Evolutionary conservation across 2,329 filamentous ascomycete species (phyloP).

Genomic region (Cladosporium oxysporum): DNA sequence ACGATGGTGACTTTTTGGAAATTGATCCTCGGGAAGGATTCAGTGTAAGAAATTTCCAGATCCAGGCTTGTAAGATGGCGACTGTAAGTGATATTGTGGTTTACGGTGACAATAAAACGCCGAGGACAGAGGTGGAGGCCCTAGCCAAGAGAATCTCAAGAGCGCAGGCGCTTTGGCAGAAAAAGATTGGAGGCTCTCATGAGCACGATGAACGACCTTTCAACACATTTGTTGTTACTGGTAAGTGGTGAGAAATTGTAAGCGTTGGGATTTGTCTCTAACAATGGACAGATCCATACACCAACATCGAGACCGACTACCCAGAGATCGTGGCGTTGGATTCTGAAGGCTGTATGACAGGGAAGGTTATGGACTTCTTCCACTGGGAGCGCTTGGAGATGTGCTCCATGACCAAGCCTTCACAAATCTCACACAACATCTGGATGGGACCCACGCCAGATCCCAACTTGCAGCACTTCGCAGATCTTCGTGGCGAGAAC

Average conservation of each 20-base stretch:
- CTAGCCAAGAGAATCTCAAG: slow-evolving; percentile 65
- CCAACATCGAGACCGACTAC: slow-evolving; percentile 69
- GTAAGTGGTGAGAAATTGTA: slow-evolving; percentile 42
- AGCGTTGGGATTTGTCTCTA: not conserved
- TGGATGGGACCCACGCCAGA: slow-evolving; percentile 89
- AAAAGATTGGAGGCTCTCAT: slow-evolving; percentile 58
- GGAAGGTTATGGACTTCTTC: slow-evolving; percentile 82
- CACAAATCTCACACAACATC: slow-evolving; percentile 85
- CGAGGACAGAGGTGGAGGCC: slow-evolving; percentile 65
- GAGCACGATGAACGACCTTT: slow-evolving; percentile 56
- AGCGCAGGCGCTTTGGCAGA: slow-evolving; percentile 75
- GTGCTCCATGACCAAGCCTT: slow-evolving; percentile 87
- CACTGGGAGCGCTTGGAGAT: slow-evolving; percentile 88
- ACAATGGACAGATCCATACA: slow-evolving; percentile 57
- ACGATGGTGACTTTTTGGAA: slow-evolving; percentile 66
- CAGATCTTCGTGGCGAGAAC: slow-evolving; percentile 48
- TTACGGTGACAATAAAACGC: slow-evolving; percentile 72
- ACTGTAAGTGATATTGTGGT: slow-evolving; percentile 89
- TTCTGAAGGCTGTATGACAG: slow-evolving; percentile 69
- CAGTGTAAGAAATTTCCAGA: slow-evolving; percentile 95
- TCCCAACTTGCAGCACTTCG: slow-evolving; percentile 36
- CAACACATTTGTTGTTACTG: slow-evolving; percentile 78
- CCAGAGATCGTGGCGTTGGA: slow-evolving; percentile 74
- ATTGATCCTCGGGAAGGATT: slow-evolving; percentile 88
- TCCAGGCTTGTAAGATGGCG: slow-evolving; percentile 85